Evolutionary conservation across 257 asterid genomes (phyloP), one percentile per base, ranked within the genome.

Genomic region (Jacaranda copaia): DNA sequence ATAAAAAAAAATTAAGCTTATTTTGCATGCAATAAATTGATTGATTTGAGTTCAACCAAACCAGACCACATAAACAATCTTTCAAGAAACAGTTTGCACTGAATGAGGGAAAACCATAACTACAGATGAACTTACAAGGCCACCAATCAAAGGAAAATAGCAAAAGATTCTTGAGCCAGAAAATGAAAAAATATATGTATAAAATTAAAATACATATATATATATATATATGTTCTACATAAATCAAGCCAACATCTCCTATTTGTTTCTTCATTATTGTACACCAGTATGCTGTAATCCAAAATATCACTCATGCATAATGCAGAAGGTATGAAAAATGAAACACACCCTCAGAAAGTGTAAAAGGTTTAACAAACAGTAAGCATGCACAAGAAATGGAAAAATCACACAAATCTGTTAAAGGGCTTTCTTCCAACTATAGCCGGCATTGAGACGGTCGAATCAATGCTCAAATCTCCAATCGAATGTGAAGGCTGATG

Each of bases 371-470:
- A 75, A 78, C 83, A 81, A 48, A 62, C 85, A 79, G 4, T 69
- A 69, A 73, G 15, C 68, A 79, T 48, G 20, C 81, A 65, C 74
- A 72, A 68, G 25, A 80, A 77, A 70, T 13, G 40, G 12, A 51
- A 69, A 43, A 72, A 84, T 92, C 96, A 92, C 91, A 88, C 98
- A 87, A 90, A 92, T 92, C 98, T 89, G 87, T 92, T 92, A 79
- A 92, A 92, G 8, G 96, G 96, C 85, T 81, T 92, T 87, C 91
- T 89, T 79, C 96, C 96, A 78, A 82, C 88, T 16, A 62, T 63
- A 7, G 95, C 90, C 4, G 98, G 96, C 98, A 90, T 92, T 3
- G 98, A 92, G 74, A 90, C 83, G 5, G 94, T 68, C 32, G 97
- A 92, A 77, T 89, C 92, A 49, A 90, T 69, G 77, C 97, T 90